A percentile compares a stretch with the other conserved stretches of the same genome.
Evolutionary conservation across 2,329 filamentous ascomycete genomes (phyloP).

Genomic region (Parastagonospora nodorum): DNA sequence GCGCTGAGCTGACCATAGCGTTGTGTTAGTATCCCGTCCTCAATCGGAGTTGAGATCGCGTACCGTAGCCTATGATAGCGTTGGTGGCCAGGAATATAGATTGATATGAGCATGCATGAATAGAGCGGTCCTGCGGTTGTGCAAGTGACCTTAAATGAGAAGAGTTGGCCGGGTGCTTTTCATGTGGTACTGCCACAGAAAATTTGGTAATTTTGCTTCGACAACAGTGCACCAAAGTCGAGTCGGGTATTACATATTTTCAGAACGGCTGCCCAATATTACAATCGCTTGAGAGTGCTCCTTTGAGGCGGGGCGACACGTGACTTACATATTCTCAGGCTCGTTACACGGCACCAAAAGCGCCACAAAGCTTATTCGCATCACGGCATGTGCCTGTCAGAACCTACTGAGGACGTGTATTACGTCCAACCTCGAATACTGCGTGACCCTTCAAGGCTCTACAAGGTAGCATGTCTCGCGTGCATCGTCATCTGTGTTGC

Average conservation of each 20-base stretch:
- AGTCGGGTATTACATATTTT: neutral
- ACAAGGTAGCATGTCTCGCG: slow-evolving; percentile 5
- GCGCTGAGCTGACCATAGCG: too few relatives aligned
- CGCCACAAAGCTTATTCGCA: slow-evolving; percentile 44
- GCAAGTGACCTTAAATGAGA: too few relatives aligned
- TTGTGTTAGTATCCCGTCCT: too few relatives aligned
- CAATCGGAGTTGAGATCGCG: too few relatives aligned
- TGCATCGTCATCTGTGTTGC: slow-evolving; percentile 15
- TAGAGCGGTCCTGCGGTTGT: too few relatives aligned
- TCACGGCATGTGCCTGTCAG: slow-evolving; percentile 29
- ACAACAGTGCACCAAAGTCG: neutral
- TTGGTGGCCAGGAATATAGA: too few relatives aligned
- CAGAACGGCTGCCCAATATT: neutral
- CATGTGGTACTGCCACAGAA: too few relatives aligned
- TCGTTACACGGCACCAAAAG: slow-evolving; percentile 23
- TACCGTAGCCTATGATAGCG: too few relatives aligned
- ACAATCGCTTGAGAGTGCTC: slow-evolving; percentile 1
- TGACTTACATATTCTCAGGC: slow-evolving; percentile 6
- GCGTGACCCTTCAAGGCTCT: neutral
- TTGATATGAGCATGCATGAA: too few relatives aligned
- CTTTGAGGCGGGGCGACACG: neutral
- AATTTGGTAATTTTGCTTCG: too few relatives aligned
- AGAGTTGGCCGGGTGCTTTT: too few relatives aligned
- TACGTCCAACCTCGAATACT: neutral
- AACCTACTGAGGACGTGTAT: slow-evolving; percentile 8